Evolutionary conservation across 2,329 filamentous ascomycete genomes (phyloP), one percentile per base, ranked within the genome.

Genomic region (Fusarium poae): DNA sequence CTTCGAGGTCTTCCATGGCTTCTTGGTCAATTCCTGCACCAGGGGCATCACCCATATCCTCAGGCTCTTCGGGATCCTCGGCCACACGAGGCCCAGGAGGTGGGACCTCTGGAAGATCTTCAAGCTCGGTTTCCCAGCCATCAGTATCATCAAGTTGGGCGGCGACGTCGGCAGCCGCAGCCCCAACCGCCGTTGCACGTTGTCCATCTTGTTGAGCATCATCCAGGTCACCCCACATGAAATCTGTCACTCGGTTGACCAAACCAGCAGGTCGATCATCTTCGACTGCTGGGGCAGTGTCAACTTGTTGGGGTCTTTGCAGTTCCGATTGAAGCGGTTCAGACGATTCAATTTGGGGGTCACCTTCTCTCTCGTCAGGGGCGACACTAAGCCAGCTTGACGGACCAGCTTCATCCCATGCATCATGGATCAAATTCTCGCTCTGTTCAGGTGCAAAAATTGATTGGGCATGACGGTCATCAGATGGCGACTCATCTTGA

Each of bases 1-100:
- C 96, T 79, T 99, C 96, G 12, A 92, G 92, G 71, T 97, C 92
- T 43, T 94, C 92, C 42, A 93, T 86, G 12, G 90, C 91, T 71
- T 92, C 90, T 55, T 88, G 86, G 56, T 97, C 93, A 35, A 95
- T 82, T 11, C 86, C 91, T 18, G 88, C 89, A 49, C 87, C 88
- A 21, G 85, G 86, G n/a, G 87, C 90, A 44, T 86, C 91, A 53
- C 88, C 88, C 23, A 88, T 82, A 2, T 87, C 86, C 61, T 91
- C 82, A 21, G 77, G 45, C 15, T 65, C 61, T 21, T 49, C 73
- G 10, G 75, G 72, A 11, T 75, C 77, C 5, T 67, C 67, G 16
- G 65, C 58, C 20, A 35, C 64, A 32, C 44, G 65, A 16, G 63
- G 74, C 30, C 67, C 67, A 37, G 72, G 68, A 18, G 73, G 79